These are phyloP conservation scores for Pichia sp. DNA, from an alignment of 1,139 yeast species.

Conservation along the genomic window DNA sequence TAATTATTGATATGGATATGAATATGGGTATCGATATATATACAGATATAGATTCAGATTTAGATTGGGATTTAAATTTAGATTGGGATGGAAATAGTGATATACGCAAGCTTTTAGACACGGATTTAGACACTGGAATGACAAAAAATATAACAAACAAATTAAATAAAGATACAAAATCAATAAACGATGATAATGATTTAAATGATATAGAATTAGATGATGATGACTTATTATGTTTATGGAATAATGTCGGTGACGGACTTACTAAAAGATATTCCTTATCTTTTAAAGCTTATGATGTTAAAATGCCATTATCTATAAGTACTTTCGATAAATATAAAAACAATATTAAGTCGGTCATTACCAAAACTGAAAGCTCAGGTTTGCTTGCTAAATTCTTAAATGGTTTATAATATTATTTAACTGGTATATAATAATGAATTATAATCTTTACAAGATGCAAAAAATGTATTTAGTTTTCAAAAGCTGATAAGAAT, in stretches of 20 bases:
- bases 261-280: constrained; percentile 21
- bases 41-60: constrained; percentile 4
- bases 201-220: constrained; percentile 1
- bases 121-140: constrained; percentile 6
- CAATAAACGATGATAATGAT: background rate
- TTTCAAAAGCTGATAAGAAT: no score
- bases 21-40: background rate
- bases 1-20: background rate
- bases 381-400: constrained; percentile 5
- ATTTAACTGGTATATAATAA: no score
- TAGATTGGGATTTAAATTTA: constrained; percentile 2
- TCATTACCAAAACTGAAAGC: constrained; percentile 2
- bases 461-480: no score
- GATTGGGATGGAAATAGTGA: constrained; percentile 1
- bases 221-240: constrained; percentile 1
- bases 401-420: background rate
- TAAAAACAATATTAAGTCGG: constrained; percentile 52
- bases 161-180: background rate
- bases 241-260: background rate
- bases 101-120: background rate
- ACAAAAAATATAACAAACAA: background rate
- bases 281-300: constrained; percentile 24
- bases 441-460: no score
- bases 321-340: constrained; percentile 40
- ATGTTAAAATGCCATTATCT: constrained; percentile 11